Evolutionary conservation across 352 stramenopile species (phyloP).

Genomic region (Phytophthora colocasiae): DNA sequence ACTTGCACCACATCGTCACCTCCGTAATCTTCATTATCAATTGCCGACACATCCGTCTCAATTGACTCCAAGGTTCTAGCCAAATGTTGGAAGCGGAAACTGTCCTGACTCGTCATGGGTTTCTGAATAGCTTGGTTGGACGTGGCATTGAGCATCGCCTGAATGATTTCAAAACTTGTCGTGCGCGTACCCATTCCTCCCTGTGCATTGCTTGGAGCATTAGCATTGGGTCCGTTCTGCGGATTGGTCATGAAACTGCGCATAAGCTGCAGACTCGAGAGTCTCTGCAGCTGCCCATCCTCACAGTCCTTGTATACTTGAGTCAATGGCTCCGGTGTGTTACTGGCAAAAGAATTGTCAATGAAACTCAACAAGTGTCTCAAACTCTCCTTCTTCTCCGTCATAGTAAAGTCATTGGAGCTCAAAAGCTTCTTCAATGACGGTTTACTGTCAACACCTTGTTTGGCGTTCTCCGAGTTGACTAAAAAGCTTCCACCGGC

Average conservation of each 20-base stretch:
- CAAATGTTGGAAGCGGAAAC: conserved; percentile 87
- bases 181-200: conserved; percentile 69
- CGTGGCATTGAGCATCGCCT: conserved; percentile 87
- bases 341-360: conserved; percentile 83
- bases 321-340: conserved; percentile 73
- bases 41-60: conserved; percentile 79
- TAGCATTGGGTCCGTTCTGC: conserved; percentile 1
- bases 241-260: conserved; percentile 69
- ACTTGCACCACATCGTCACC: conserved; percentile 84
- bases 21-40: conserved; percentile 87
- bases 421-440: conserved; percentile 85
- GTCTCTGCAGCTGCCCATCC: conserved; percentile 67
- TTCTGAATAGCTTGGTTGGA: conserved; percentile 88
- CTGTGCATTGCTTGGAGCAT: background rate
- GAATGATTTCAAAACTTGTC: conserved; percentile 90
- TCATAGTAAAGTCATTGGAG: conserved; percentile 86
- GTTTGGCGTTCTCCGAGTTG: conserved; percentile 52
- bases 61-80: conserved; percentile 82
- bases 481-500: conserved; percentile 63
- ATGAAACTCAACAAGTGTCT: conserved; percentile 85
- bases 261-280: conserved; percentile 87
- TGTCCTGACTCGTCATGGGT: conserved; percentile 88
- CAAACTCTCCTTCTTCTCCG: conserved; percentile 88
- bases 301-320: conserved; percentile 86
- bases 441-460: conserved; percentile 46